Evolutionary conservation across 176 grass and related monocot genomes (phyloP), one percentile per base, ranked within the genome.

Genomic region (Chrysopogon serrulatus): DNA sequence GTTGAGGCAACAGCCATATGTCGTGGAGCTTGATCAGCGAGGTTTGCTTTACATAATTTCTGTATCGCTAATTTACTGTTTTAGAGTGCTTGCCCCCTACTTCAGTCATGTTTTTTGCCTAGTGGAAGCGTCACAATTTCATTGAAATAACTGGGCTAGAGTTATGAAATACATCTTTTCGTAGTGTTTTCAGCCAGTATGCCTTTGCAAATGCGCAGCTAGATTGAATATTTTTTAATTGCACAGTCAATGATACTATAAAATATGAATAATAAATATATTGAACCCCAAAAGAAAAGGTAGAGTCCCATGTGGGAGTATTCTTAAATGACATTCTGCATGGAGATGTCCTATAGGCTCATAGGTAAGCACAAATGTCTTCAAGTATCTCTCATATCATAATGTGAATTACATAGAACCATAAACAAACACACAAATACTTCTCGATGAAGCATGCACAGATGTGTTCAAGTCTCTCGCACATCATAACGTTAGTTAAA

Each of bases 21-120:
- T 94, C 2, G 86, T 94, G 26, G 92, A 94, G 83, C 86, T 94
- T 41, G 92, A 94, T 74, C 86, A 91, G 23, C 73, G 86, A 91
- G 92, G 92, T 94, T 75, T 83, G 65, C 73, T 83, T 47, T 64
- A 83, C 49, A 42, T 48, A 39, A 23, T 60, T 32, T 74, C 51
- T 17, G 5, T 45, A 71, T 30, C 30, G 6, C 31, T 12, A n/a
- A 57, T 14, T 5, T 57, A 59, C 35, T 64, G 7, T 28, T 67
- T 43, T 83, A 47, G 13, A 44, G 8, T 69, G 2, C 33, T 18
- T 68, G 19, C 35, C n/a, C 18, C 39, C 16, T 53, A 51, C 21
- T 35, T 60, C 39, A 74, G 11, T 71, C 10, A 80, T 85, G 14
- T 31, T 85, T 40, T 83, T 15, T 5, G 40, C 34, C 13, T 34